Conservation (phyloP, 2,329 filamentous ascomycete genomes). For the Trichophyton mentagrophytes region DNA sequence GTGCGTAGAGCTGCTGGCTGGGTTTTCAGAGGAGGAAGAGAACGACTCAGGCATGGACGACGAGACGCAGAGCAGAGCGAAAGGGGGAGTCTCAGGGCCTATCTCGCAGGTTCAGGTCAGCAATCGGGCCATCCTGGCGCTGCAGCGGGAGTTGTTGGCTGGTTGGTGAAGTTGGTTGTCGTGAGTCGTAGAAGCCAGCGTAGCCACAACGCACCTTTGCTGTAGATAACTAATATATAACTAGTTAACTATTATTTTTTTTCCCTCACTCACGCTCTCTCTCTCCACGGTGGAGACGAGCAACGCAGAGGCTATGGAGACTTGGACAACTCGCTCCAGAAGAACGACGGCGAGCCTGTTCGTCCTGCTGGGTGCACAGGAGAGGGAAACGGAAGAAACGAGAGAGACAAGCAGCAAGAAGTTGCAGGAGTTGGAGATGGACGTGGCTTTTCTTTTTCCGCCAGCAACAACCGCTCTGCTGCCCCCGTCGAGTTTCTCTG, state of each 20-base stretch:
- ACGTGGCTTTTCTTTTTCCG: neutral
- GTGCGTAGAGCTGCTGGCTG: slow-evolving; percentile 7
- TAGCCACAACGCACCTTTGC: neutral
- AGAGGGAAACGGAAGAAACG: neutral
- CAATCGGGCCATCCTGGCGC: neutral
- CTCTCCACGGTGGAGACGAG: neutral
- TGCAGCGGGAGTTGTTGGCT: neutral
- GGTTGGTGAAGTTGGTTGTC: neutral
- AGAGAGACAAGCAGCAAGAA: neutral
- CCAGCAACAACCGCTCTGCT: no score
- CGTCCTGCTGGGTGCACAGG: neutral
- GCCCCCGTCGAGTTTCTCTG: neutral
- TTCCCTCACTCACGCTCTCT: neutral
- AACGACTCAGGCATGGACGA: neutral
- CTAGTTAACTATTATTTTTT: neutral
- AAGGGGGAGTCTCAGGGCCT: neutral
- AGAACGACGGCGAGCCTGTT: neutral
- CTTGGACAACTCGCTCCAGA: no score
- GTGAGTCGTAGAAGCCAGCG: neutral
- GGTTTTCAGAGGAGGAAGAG: slow-evolving; percentile 8
- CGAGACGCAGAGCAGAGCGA: neutral
- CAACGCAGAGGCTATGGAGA: no score
- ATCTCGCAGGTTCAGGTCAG: no score
- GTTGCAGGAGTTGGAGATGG: neutral
- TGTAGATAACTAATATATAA: neutral